phyloP scores from a whole-genome alignment of 140 eudicot species.

The Flaveria floridana region DNA sequence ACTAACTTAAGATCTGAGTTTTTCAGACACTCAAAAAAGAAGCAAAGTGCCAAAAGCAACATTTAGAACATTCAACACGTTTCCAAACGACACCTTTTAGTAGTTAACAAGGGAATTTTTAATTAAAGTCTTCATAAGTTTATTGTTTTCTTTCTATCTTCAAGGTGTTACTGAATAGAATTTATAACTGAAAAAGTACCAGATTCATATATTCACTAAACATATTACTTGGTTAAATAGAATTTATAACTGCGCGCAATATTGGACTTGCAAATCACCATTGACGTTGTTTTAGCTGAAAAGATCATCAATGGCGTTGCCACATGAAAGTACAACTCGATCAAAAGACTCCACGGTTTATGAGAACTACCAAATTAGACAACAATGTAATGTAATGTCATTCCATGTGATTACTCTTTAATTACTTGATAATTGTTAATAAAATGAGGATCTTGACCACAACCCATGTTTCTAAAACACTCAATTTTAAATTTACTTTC shows the following conservation, averaged over 20 bases:
- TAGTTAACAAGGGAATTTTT: constrained; percentile 41
- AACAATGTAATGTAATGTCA: neutral
- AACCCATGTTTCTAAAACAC: constrained; percentile 17
- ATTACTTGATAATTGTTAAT: too few relatives aligned
- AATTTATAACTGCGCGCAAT: too few relatives aligned
- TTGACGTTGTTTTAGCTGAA: neutral
- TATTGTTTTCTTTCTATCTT: neutral
- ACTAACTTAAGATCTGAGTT: constrained; percentile 35
- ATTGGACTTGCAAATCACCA: neutral
- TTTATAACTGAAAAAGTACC: neutral
- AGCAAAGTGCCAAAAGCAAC: constrained; percentile 60
- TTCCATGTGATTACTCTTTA: neutral
- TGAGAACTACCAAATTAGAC: neutral
- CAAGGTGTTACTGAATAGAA: neutral
- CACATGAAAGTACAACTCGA: neutral
- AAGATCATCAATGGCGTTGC: neutral
- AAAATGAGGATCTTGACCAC: too few relatives aligned
- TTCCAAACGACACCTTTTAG: constrained; percentile 45
- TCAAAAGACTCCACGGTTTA: too few relatives aligned
- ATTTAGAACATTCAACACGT: constrained; percentile 53
- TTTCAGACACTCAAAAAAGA: constrained; percentile 37
- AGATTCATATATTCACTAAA: neutral
- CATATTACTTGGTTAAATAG: neutral
- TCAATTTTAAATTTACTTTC: too few relatives aligned
- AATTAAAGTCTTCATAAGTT: neutral